phyloP scores from a whole-genome alignment of 2,329 filamentous ascomycete species.

The Arthrobotrys musiformis region DNA sequence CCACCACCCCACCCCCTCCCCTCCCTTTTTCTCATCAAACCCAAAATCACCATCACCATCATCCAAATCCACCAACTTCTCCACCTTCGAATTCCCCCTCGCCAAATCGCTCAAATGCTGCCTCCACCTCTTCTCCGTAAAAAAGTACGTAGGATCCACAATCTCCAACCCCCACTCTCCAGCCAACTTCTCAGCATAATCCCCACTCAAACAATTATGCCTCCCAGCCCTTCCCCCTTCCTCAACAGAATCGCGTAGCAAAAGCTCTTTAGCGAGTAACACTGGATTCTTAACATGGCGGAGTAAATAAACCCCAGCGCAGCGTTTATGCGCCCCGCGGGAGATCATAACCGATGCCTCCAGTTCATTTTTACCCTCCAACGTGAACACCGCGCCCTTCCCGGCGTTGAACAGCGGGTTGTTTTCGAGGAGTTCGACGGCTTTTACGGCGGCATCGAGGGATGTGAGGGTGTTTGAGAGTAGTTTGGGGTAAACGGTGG shows the following conservation, averaged over 20 bases:
- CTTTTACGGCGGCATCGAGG: conserved; percentile 78
- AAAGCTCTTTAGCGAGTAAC: conserved; percentile 75
- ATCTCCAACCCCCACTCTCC: conserved; percentile 75
- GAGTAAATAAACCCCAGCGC: conserved; percentile 79
- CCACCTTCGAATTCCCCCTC: conserved; percentile 58
- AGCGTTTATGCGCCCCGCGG: conserved; percentile 76
- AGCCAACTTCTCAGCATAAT: conserved; percentile 76
- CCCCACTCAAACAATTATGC: conserved; percentile 68
- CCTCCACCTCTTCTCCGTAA: conserved; percentile 80
- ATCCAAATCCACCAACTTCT: conserved; percentile 46
- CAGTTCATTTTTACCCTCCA: conserved; percentile 82
- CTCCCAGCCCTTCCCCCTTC: conserved; percentile 63
- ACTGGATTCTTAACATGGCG: conserved; percentile 82
- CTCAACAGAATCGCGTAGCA: conserved; percentile 74
- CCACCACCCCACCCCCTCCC: conserved; percentile 61
- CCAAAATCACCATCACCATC: conserved; percentile 60
- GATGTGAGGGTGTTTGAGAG: conserved; percentile 64
- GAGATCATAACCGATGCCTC: conserved; percentile 90
- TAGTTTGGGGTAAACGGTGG: conserved; percentile 64
- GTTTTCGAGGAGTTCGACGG: conserved; percentile 80
- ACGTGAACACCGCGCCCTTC: conserved; percentile 86
- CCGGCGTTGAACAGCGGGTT: conserved; percentile 85
- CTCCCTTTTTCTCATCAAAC: conserved; percentile 66
- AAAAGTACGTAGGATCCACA: conserved; percentile 78
- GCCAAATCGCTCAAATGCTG: conserved; percentile 74